Conservation (phyloP, 148 eudicot genomes). For the Spergularia marina region DNA sequence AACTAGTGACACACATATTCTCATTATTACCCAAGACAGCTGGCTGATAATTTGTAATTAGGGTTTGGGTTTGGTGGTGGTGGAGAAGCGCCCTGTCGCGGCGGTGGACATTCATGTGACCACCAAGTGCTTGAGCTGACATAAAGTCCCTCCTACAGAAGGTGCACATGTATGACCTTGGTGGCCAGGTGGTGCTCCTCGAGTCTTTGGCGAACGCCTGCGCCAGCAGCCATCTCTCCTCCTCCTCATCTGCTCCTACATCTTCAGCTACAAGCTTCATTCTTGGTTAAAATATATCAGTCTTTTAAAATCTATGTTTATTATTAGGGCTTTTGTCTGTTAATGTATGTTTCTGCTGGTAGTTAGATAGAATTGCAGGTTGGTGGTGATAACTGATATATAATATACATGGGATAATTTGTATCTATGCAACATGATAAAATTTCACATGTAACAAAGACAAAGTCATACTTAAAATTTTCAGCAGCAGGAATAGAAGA, state of each 20-base stretch:
- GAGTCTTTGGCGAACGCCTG: slow-evolving; percentile 27
- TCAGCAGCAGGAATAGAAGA: neutral
- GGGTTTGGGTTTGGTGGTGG: slow-evolving; percentile 13
- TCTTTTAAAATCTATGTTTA: neutral
- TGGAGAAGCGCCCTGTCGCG: slow-evolving; percentile 55
- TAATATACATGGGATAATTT: slow-evolving; percentile 12
- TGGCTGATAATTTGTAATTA: neutral
- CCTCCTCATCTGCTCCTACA: slow-evolving; percentile 9
- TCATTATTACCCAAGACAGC: neutral
- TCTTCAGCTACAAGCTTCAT: neutral
- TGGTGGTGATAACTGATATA: neutral
- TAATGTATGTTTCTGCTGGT: too few relatives aligned
- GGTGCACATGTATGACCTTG: slow-evolving; percentile 57
- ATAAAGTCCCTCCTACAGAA: slow-evolving; percentile 64
- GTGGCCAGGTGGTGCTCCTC: slow-evolving; percentile 46
- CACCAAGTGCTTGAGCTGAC: slow-evolving; percentile 79
- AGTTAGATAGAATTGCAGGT: neutral
- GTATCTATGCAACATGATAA: slow-evolving; percentile 26
- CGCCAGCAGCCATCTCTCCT: slow-evolving; percentile 21
- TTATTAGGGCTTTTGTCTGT: neutral
- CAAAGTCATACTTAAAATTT: slow-evolving; percentile 1
- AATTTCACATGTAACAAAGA: slow-evolving; percentile 31
- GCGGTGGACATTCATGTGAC: slow-evolving; percentile 80
- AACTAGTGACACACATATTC: neutral
- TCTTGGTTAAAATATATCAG: slow-evolving; percentile 1